Base-by-base conservation (phyloP, 805 yeast genomes). In the Zygoascus ofunaensis region DNA sequence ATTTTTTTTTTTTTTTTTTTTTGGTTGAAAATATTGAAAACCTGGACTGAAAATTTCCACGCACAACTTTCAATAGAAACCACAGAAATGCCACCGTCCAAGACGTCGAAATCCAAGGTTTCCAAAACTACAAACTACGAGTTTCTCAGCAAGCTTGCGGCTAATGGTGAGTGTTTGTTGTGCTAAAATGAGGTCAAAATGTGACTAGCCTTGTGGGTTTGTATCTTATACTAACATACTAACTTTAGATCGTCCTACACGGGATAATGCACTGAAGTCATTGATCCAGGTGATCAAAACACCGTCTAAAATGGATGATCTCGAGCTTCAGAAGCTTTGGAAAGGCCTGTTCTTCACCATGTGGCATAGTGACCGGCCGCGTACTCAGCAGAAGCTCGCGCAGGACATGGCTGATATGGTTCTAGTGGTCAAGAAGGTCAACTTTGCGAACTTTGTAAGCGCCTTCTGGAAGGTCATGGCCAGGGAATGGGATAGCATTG, bases 291-390 rank as follows among this genome's bases (percentile, higher is more conserved):
- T 74, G 57, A 64, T 87, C 39, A 59, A 72, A 1, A 65, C 71
- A 22, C 60, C 70, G 24, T 63, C 57, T 34, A 65, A 61, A 26
- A 51, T 70, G 32, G 66, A 60, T 34, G 68, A 59, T 39, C 57
- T 74, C 34, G 92, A 87, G 43, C 69, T 78, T 50, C 83, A 83
- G 53, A 89, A 90, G 60, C 68, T 92, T 48, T 92, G 98, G 97
- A 87, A 85, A 64, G 98, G 97, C n/a, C 71, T 92, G 34, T 92
- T 82, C 64, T 92, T 72, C 59, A 77, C 95, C 8, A 86, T 92
- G 95, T 92, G 98, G 97, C 87, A 82, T 66, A 76, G 94, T 59
- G 98, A 92, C 62, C 77, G 89, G 58, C 95, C 96, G 22, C 72
- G 82, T 55, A 92, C 95, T 20, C 98, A 92, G 64, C 95, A 87